Evolutionary conservation across 2,329 filamentous ascomycete species (phyloP), one percentile per base, ranked within the genome.

Genomic region (Aspergillus sp.): DNA sequence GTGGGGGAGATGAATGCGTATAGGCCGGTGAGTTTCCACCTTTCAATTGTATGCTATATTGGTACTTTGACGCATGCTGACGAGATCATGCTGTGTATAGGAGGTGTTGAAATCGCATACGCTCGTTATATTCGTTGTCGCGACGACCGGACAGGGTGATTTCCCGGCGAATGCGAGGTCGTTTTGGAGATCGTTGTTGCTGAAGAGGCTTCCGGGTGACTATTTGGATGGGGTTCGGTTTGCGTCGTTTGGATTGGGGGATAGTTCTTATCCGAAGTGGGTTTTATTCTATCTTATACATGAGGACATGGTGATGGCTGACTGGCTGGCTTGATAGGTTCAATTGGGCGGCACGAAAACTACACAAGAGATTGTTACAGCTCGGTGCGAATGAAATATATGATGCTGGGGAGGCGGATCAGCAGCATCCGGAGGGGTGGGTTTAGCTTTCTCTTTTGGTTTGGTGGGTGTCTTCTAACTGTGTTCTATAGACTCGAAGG

Each of bases 111-210:
- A 59, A n/a, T 69, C 68, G 1, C 75, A 78, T 52, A 72, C 71
- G 5, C 61, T 77, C 10, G 73, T 70, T 1, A 81, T 98, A 54
- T 90, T 99, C 69, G 87, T 92, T 62, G 81, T 96, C 19, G 96
- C 95, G 5, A 99, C 95, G 0, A 96, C 95, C 0, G 95, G 95
- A 5, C 94, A 99, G 77, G 95, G 95, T 5, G 93, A 98, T 65
- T 84, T 98, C 72, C 95, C 95, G 2, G 86, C 86, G 58, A 98
- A 98, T 80, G 87, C 90, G 2, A 83, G 87, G 47, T 80, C 79
- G 1, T 93, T 99, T 72, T 99, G 95, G 95, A 92, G 86, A 72
- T 90, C 87, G 61, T 82, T 99, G 39, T 81, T 96, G 17, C 85
- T 91, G 66, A 92, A 90, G 75, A 91, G 87, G 67, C 83, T 99